Evolutionary conservation across 1,139 yeast species (phyloP).

Genomic region (Fermentozyma sake): DNA sequence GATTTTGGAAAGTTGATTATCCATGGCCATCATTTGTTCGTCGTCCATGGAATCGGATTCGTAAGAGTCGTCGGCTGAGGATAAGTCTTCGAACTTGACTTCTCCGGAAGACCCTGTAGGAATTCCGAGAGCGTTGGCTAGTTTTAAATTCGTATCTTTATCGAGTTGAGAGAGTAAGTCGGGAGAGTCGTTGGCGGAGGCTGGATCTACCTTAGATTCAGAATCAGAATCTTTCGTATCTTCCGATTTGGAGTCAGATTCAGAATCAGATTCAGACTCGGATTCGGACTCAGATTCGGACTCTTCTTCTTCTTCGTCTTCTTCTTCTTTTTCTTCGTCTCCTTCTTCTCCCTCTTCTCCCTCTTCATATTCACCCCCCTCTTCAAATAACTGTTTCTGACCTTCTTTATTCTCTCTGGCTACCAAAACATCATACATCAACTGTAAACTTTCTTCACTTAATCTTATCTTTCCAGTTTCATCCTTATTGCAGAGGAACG

Average conservation of each 20-base stretch:
- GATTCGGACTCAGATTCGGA: constrained; percentile 18
- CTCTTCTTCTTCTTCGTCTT: constrained; percentile 27
- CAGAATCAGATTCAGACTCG: constrained; percentile 25
- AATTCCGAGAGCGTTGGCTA: constrained; percentile 76
- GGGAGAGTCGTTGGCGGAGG: constrained; percentile 8
- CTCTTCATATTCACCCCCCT: constrained; percentile 17
- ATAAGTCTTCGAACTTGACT: constrained; percentile 39
- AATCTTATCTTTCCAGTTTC: constrained; percentile 24
- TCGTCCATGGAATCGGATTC: constrained; percentile 90
- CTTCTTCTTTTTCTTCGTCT: constrained; percentile 29
- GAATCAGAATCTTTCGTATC: constrained; percentile 27
- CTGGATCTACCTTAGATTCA: constrained; percentile 19
- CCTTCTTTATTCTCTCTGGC: constrained; percentile 83
- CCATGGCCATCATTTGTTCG: constrained; percentile 95
- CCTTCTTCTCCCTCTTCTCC: constrained; percentile 28
- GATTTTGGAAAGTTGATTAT: constrained; percentile 75
- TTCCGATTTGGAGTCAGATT: constrained; percentile 25
- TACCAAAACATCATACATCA: constrained; percentile 40
- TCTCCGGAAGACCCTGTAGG: constrained; percentile 48
- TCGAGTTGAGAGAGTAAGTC: constrained; percentile 52
- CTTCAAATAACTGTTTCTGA: constrained; percentile 69
- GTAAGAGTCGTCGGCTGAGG: constrained; percentile 38
- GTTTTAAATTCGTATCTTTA: constrained; percentile 60
- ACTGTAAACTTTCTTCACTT: constrained; percentile 12
- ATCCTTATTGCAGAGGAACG: constrained; percentile 32